These are phyloP conservation scores for Tuber aestivum DNA, from an alignment of 495 filamentous ascomycete species.

Conservation along the genomic window DNA sequence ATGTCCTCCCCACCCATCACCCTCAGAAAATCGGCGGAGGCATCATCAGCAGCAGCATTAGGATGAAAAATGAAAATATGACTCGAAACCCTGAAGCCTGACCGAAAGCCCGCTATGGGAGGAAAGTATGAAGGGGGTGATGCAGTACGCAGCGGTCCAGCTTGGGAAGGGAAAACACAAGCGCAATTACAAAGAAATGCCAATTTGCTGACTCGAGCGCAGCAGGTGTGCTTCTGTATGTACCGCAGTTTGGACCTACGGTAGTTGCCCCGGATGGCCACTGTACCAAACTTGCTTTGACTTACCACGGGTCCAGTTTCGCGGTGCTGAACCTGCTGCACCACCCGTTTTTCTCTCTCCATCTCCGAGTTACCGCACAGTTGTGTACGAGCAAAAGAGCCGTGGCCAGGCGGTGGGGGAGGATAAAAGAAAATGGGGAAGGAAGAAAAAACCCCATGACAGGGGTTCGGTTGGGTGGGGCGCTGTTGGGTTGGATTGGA, in stretches of 20 bases:
- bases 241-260: neutral
- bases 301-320: neutral
- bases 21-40: neutral
- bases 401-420: neutral
- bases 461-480: neutral
- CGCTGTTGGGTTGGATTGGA: neutral
- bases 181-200: neutral
- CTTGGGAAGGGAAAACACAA: neutral
- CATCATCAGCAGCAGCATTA: neutral
- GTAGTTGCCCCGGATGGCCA: neutral
- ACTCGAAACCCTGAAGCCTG: conserved; percentile 5
- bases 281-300: neutral
- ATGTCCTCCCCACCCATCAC: neutral
- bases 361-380: neutral
- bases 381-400: neutral
- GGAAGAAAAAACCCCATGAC: neutral
- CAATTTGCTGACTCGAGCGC: neutral
- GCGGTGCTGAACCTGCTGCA: neutral
- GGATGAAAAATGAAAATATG: neutral
- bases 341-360: neutral
- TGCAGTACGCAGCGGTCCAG: neutral
- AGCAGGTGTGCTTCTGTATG: neutral
- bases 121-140: conserved; percentile 1
- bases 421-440: neutral
- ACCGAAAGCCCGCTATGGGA: neutral